Percentiles rank a stretch among this genome's conserved stretches.
Evolutionary conservation across 345 rosid species (phyloP).

Genomic region (Heritiera littoralis): DNA sequence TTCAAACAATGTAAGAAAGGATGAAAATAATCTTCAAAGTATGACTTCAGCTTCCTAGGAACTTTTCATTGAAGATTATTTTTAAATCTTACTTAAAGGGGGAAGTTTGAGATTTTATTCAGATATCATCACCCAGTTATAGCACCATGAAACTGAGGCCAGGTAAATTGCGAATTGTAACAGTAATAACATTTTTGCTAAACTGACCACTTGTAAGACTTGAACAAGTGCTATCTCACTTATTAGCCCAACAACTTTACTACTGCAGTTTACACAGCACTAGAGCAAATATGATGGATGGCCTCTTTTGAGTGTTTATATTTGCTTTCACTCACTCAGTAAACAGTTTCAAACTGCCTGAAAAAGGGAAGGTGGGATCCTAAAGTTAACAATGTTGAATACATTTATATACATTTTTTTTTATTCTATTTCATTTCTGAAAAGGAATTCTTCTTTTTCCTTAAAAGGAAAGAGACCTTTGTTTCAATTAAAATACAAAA

Average conservation of each 20-base stretch:
- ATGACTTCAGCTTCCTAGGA: background rate
- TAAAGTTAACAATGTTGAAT: background rate
- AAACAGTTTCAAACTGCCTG: background rate
- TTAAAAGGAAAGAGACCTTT: background rate
- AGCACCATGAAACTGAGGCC: background rate
- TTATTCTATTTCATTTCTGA: background rate
- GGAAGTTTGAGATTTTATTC: background rate
- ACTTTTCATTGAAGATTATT: background rate
- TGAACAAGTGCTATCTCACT: background rate
- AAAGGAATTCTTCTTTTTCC: background rate
- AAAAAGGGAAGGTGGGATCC: background rate
- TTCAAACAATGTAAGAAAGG: background rate
- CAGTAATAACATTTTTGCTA: no score
- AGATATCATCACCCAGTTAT: background rate
- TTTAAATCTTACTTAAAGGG: background rate
- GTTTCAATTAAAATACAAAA: background rate
- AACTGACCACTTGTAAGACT: background rate
- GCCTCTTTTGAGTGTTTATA: background rate
- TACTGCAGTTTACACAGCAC: background rate
- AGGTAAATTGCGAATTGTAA: background rate
- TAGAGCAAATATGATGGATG: background rate
- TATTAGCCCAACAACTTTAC: background rate
- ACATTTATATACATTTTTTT: no score
- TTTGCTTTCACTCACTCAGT: background rate
- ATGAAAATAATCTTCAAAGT: background rate